These are phyloP conservation scores for Apocynum venetum DNA, from an alignment of 257 asterid species.

Conservation along the genomic window DNA sequence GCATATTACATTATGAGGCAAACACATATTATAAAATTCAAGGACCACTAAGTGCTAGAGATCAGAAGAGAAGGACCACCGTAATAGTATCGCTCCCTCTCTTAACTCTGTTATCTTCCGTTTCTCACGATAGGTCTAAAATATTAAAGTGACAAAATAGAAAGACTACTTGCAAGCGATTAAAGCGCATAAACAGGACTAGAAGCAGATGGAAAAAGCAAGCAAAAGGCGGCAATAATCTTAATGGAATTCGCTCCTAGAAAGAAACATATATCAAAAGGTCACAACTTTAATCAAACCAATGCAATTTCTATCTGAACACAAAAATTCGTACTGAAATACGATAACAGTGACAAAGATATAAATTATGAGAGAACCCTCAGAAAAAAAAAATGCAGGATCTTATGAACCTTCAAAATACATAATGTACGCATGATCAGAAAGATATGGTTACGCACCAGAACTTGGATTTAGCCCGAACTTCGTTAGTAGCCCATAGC, in stretches of 20 bases:
- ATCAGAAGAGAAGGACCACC: no score
- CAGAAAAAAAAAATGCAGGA: no score
- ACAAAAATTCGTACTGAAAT: not conserved
- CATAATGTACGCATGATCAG: not conserved
- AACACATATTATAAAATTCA: no score
- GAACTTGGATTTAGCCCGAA: constrained; percentile 87
- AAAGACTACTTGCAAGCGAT: no score
- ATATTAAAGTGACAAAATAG: no score
- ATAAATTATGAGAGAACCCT: not conserved
- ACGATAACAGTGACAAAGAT: not conserved
- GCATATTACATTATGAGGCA: no score
- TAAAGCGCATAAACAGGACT: no score
- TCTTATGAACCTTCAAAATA: no score
- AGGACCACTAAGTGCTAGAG: no score
- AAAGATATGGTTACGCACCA: constrained; percentile 31
- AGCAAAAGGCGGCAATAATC: not conserved
- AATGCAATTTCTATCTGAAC: not conserved
- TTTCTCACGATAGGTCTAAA: no score
- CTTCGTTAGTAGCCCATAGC: constrained; percentile 95
- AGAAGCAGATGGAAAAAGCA: not conserved
- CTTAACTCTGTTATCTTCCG: no score
- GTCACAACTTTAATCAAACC: not conserved
- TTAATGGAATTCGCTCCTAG: not conserved
- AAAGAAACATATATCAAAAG: not conserved
- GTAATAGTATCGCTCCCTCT: no score